phyloP scores from a whole-genome alignment of 305 asterid genomes.

The Ilex paraguariensis region DNA sequence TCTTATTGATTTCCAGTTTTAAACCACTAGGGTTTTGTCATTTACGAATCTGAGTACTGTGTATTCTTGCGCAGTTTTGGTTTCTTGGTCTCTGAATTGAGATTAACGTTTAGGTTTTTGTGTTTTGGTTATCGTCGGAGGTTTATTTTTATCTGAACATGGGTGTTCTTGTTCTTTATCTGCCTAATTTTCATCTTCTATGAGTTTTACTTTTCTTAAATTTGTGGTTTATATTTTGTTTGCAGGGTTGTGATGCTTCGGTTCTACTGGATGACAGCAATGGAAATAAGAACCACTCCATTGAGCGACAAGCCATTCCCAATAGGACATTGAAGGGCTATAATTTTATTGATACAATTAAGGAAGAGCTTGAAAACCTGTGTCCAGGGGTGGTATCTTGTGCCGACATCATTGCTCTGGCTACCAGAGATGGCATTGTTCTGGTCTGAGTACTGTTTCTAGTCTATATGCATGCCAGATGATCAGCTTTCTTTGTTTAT shows the following conservation, averaged over 20 bases:
- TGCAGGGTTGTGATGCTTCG: conserved; percentile 39
- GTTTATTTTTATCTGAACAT: too few species aligned
- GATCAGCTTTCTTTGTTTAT: background rate
- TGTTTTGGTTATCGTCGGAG: too few species aligned
- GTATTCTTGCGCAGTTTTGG: too few species aligned
- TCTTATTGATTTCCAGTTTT: too few species aligned
- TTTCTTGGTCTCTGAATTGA: too few species aligned
- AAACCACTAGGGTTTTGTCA: too few species aligned
- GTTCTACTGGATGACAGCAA: conserved; percentile 15
- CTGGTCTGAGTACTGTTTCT: conserved; percentile 12
- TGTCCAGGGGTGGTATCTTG: conserved; percentile 36
- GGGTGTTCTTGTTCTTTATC: too few species aligned
- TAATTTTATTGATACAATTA: conserved; percentile 18
- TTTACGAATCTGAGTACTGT: too few species aligned
- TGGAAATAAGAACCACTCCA: conserved; percentile 3
- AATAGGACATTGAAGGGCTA: conserved; percentile 24
- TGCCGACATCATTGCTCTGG: conserved; percentile 29
- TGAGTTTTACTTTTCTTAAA: too few species aligned
- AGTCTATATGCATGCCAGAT: background rate
- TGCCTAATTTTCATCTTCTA: too few species aligned
- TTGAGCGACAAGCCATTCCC: conserved; percentile 24
- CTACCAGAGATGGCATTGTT: conserved; percentile 26
- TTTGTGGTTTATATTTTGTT: background rate
- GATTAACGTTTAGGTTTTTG: too few species aligned
- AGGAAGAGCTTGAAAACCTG: conserved; percentile 22